Conservation (phyloP, 345 rosid species). For the Sonneratia alba region DNA sequence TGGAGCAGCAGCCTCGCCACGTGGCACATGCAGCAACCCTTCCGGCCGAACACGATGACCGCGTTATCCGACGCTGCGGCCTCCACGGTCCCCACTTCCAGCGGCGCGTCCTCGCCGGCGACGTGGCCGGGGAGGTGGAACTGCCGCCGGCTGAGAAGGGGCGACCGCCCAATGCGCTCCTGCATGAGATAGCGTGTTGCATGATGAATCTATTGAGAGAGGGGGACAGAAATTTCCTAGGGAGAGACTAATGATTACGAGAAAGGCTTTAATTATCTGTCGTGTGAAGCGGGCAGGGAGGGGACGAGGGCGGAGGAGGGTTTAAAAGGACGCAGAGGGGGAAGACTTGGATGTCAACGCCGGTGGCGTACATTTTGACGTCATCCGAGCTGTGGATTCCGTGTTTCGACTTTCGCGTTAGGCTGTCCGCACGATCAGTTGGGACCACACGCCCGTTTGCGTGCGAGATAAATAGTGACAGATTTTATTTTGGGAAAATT, state of each 20-base stretch:
- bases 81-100: background rate
- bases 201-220: background rate
- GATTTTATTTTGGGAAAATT: too few relatives aligned
- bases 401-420: background rate
- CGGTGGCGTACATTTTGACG: background rate
- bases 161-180: background rate
- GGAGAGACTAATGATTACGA: background rate
- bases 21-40: slow-evolving; percentile 5
- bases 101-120: background rate
- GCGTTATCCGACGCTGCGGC: background rate
- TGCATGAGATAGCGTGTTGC: slow-evolving; percentile 7
- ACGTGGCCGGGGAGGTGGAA: background rate
- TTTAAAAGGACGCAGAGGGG: background rate
- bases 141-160: background rate
- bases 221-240: too few relatives aligned
- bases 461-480: too few relatives aligned
- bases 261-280: background rate
- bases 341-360: background rate
- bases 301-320: background rate
- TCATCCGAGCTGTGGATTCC: background rate
- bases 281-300: background rate
- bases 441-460: too few relatives aligned
- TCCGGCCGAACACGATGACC: slow-evolving; percentile 2
- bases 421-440: too few relatives aligned
- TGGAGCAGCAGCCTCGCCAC: slow-evolving; percentile 1